phyloP scores from a whole-genome alignment of 495 filamentous ascomycete genomes.

The Podospora pseudoanserina region DNA sequence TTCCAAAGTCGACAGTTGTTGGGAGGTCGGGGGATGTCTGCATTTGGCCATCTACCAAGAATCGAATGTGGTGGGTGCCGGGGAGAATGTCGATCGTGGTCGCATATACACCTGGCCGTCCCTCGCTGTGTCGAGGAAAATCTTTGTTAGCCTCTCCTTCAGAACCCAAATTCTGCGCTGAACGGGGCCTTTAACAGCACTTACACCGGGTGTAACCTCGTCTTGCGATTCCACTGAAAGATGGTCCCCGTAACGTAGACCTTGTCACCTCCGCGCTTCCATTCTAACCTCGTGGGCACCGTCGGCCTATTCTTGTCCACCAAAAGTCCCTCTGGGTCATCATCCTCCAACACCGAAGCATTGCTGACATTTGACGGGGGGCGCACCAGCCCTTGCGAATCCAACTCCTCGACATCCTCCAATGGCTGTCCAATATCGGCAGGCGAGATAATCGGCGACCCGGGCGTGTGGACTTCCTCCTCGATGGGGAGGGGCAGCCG shows the following conservation, averaged over 20 bases:
- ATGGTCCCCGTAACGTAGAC: conserved; percentile 97
- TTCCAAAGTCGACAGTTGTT: conserved; percentile 94
- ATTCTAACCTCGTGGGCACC: conserved; percentile 79
- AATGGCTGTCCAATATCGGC: conserved; percentile 54
- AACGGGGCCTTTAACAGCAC: conserved; percentile 26
- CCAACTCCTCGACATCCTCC: conserved; percentile 45
- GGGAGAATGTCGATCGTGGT: conserved; percentile 77
- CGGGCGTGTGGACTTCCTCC: conserved; percentile 78
- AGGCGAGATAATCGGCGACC: conserved; percentile 75
- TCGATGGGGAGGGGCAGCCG: conserved; percentile 88
- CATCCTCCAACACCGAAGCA: conserved; percentile 66
- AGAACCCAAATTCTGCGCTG: not conserved
- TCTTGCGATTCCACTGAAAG: conserved; percentile 92
- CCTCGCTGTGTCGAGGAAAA: conserved; percentile 35
- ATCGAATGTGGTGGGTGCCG: conserved; percentile 94
- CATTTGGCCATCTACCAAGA: conserved; percentile 93
- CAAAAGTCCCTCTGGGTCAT: conserved; percentile 74
- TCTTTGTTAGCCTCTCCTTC: conserved; percentile 9
- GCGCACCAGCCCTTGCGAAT: conserved; percentile 45
- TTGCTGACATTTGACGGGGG: conserved; percentile 62
- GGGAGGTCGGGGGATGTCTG: conserved; percentile 78
- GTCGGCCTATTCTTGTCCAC: conserved; percentile 59
- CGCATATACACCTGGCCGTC: conserved; percentile 58
- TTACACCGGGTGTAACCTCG: conserved; percentile 77
- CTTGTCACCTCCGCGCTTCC: conserved; percentile 74